Base-by-base conservation (phyloP, 176 grass and related monocot genomes). In the Neostapfia colusana region DNA sequence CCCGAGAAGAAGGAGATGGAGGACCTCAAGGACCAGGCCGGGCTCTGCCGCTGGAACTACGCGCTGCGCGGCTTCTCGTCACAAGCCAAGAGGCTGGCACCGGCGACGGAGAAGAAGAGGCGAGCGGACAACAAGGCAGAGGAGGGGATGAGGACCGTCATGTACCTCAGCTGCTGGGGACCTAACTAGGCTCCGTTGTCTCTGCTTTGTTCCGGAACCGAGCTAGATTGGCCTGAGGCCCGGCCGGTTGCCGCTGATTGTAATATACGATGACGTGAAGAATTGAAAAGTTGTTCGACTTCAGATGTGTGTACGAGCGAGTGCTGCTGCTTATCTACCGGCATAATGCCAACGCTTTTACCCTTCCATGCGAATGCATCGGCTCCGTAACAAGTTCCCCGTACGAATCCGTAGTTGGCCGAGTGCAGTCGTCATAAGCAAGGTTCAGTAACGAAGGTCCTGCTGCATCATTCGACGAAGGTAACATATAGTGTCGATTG, bases 31-130 rank as follows among this genome's bases (percentile, higher is more conserved):
- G 88, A 95, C 64, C 90, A 97, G 55, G 82, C 53, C 0, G 90
- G 93, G 0, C 90, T 90, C 24, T 93, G 90, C 60, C 70, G 93
- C 16, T 97, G 87, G 93, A 97, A 93, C 85, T 92, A 96, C 35
- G 84, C 84, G 0, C 26, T 92, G 1, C 58, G 36, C 9, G 46
- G 55, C 60, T 67, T 60, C 69, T 71, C 71, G 2, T 71, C 71
- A 2, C 87, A 72, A 40, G 65, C 60, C 53, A 71, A 46, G 51
- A 83, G 27, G 65, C 11, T 71, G 69, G n/a, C 67, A 1, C 2
- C 75, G 8, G 26, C 85, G n/a, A 62, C 44, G 61, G 50, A 0
- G 84, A 67, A 40, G 31, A 31, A 31, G 31, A 31, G 31, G 9
- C 55, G 41, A 5, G 45, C 70, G 10, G 82, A 78, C 28, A 88